Base-by-base conservation (phyloP, 1,284 basidiomycete genomes). In the Wolfiporia cocos region DNA sequence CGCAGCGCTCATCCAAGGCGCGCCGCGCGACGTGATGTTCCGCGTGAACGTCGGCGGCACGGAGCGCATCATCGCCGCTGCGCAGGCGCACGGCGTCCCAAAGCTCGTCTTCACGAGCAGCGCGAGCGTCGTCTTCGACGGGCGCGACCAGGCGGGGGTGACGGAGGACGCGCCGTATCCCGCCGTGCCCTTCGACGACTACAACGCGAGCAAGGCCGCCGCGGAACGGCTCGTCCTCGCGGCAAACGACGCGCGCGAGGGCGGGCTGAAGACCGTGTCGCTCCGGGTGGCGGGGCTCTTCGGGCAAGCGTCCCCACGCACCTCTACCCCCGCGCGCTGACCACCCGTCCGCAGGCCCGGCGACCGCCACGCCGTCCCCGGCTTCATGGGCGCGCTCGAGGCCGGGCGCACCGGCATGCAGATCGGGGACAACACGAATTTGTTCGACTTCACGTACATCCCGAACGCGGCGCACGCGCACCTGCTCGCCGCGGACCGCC, bases 361-460 rank as follows among this genome's bases (percentile, higher is more conserved):
- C 34, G 43, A 45, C 31, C 38, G 39, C n/a, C 18, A 20, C 14
- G 35, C 39, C 10, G 14, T 45, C 14, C 43, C 39, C 9, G 26
- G 34, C 14, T 31, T 44, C 17, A 37, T 44, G 42, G 37, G 26
- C 12, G 40, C 34, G 3, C 19, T 50, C 5, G n/a, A 38, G 11
- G 69, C 68, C 41, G 66, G 67, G 31, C 74, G 79, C 57, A 78
- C 77, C 26, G 67, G 71, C 43, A 74, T 77, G 61, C 80, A 84
- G 57, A 71, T 86, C 42, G 82, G 82, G 20, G 52, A 69, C 56
- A 84, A 84, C 63, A 56, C 58, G 39, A 84, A 84, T 58, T 62
- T 84, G 30, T 78, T 75, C 47, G 81, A 86, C 62, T 80, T 74
- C 71, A 84, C 81, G 4, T 83, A 81, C 55, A 78, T 84, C 44